Evolutionary conservation across 2,329 filamentous ascomycete species (phyloP).

Genomic region (Colletotrichum lini): DNA sequence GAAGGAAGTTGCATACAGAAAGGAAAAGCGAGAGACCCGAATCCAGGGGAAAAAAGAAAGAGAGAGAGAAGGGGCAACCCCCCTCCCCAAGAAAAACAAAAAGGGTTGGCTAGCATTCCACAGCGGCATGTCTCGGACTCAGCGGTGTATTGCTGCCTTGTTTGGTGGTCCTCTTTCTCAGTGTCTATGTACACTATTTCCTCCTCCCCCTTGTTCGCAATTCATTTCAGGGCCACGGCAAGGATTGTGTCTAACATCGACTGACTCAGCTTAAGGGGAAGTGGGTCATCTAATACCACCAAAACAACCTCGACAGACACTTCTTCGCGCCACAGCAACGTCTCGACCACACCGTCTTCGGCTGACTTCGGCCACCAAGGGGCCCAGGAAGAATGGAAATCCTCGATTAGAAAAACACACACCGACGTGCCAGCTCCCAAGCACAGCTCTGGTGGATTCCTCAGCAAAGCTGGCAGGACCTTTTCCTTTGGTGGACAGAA

Average conservation of each 20-base stretch:
- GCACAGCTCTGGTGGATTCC: slow-evolving; percentile 62
- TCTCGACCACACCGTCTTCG: slow-evolving; percentile 73
- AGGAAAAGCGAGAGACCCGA: slow-evolving; percentile 10
- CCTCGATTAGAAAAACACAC: slow-evolving; percentile 55
- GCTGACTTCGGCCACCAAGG: slow-evolving; percentile 58
- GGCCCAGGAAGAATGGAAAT: slow-evolving; percentile 58
- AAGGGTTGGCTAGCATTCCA: slow-evolving; percentile 37
- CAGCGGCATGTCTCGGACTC: slow-evolving; percentile 41
- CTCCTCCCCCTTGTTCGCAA: slow-evolving; percentile 42
- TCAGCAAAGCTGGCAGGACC: slow-evolving; percentile 70
- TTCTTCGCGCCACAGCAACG: slow-evolving; percentile 74
- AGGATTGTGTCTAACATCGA: slow-evolving; percentile 48
- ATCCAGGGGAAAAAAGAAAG: background rate
- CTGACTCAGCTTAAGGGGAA: slow-evolving; percentile 65
- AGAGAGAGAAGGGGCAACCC: background rate
- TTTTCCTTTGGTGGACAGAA: slow-evolving; percentile 73
- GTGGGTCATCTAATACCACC: slow-evolving; percentile 73
- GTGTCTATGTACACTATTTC: slow-evolving; percentile 17
- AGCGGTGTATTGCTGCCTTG: slow-evolving; percentile 32
- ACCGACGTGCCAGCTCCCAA: slow-evolving; percentile 61
- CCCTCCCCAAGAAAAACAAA: background rate
- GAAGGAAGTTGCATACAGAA: background rate
- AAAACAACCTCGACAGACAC: slow-evolving; percentile 72
- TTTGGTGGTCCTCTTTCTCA: slow-evolving; percentile 31
- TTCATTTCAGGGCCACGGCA: slow-evolving; percentile 44